phyloP scores from a whole-genome alignment of 2,329 filamentous ascomycete genomes.

The Calonectria naviculata region DNA sequence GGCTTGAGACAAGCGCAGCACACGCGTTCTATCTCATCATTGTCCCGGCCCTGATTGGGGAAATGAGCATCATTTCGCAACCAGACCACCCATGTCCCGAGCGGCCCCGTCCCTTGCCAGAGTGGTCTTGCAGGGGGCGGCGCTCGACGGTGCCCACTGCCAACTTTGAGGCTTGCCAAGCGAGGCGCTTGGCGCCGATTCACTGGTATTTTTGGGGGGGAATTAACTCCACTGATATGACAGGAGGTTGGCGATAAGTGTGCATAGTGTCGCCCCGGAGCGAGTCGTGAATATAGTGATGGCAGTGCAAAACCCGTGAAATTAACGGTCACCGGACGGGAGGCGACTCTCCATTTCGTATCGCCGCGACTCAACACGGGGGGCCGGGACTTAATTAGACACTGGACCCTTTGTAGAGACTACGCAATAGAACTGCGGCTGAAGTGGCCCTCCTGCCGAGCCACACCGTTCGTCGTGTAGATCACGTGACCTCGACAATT shows the following conservation, averaged over 20 bases:
- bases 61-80: conserved; percentile 31
- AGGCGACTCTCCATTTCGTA: neutral
- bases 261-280: neutral
- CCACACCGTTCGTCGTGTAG: neutral
- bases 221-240: conserved; percentile 5
- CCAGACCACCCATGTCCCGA: conserved; percentile 5
- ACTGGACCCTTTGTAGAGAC: neutral
- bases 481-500: neutral
- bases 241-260: neutral
- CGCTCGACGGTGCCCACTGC: neutral
- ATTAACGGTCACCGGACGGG: neutral
- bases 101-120: neutral
- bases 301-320: neutral
- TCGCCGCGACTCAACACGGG: neutral
- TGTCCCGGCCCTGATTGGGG: conserved; percentile 9
- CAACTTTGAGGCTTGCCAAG: neutral
- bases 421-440: neutral
- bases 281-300: neutral
- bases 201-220: neutral
- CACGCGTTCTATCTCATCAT: conserved; percentile 11
- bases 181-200: neutral
- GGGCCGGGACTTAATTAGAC: neutral
- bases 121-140: neutral
- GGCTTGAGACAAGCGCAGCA: conserved; percentile 3
- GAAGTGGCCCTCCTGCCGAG: neutral